phyloP scores from a whole-genome alignment of 2,329 filamentous ascomycete species.

The Lachnellula willkommii region DNA sequence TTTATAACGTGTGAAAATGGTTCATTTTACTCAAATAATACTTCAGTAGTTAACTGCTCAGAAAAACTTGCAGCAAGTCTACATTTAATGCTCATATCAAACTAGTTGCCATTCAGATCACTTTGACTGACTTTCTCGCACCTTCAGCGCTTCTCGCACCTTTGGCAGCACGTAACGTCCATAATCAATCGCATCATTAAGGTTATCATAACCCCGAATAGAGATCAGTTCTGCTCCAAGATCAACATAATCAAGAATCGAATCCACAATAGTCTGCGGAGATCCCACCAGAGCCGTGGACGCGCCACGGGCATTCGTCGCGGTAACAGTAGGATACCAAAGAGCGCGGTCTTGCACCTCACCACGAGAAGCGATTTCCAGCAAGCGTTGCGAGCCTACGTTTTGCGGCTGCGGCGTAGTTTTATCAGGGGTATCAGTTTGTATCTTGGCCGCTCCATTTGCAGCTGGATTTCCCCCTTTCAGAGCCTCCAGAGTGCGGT shows the following conservation, averaged over 20 bases:
- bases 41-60: too few relatives aligned
- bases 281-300: slow-evolving; percentile 55
- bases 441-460: slow-evolving; percentile 31
- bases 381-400: slow-evolving; percentile 52
- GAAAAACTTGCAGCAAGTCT: too few relatives aligned
- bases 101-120: too few relatives aligned
- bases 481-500: slow-evolving; percentile 49
- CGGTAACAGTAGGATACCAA: slow-evolving; percentile 60
- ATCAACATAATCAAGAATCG: slow-evolving; percentile 52
- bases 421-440: slow-evolving; percentile 16
- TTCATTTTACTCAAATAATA: too few relatives aligned
- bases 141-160: slow-evolving; percentile 38
- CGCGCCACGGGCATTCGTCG: slow-evolving; percentile 54
- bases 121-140: background rate
- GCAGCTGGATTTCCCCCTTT: slow-evolving; percentile 36
- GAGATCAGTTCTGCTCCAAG: slow-evolving; percentile 53
- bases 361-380: slow-evolving; percentile 50
- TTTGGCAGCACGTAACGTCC: slow-evolving; percentile 49
- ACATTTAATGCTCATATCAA: too few relatives aligned
- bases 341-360: slow-evolving; percentile 56
- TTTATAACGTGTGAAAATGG: too few relatives aligned
- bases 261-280: slow-evolving; percentile 46
- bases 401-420: slow-evolving; percentile 49
- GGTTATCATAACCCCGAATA: slow-evolving; percentile 56
- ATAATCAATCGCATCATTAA: slow-evolving; percentile 56